Conservation (phyloP, 1,284 basidiomycete species). For the Leccinum subspadiceum region DNA sequence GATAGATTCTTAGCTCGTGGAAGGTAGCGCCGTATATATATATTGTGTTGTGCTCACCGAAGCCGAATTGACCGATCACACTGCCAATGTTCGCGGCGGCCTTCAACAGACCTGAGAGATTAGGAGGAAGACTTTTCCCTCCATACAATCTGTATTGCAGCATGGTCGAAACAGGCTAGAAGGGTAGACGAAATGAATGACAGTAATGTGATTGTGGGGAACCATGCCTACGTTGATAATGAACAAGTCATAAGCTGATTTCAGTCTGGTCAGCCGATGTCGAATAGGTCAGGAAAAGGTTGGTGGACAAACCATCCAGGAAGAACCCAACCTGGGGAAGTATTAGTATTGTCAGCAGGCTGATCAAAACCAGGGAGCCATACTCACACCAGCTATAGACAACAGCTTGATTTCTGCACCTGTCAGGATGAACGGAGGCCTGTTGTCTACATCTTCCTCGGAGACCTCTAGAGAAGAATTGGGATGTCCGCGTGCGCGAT, state of each 20-base stretch:
- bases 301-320: conserved; percentile 51
- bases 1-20: conserved; percentile 13
- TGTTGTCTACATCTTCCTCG: conserved; percentile 42
- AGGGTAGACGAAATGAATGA: background rate
- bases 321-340: conserved; percentile 60
- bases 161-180: conserved; percentile 71
- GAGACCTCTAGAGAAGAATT: conserved; percentile 40
- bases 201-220: background rate
- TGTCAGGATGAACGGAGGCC: conserved; percentile 47
- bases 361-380: conserved; percentile 1
- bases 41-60: conserved; percentile 40
- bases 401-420: conserved; percentile 54
- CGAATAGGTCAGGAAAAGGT: background rate
- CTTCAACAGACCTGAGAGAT: conserved; percentile 64
- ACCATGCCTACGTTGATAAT: conserved; percentile 62
- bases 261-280: background rate
- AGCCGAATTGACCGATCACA: conserved; percentile 72
- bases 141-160: conserved; percentile 70
- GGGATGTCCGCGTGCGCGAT: background rate
- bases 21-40: background rate
- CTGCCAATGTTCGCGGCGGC: conserved; percentile 72
- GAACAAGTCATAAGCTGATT: conserved; percentile 70
- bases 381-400: conserved; percentile 57
- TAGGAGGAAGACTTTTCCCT: conserved; percentile 50
- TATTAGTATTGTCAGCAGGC: conserved; percentile 4